Percentiles rank a stretch among this genome's conserved stretches.
phyloP scores from a whole-genome alignment of 352 stramenopile genomes.

The Globisporangium nodosum region DNA sequence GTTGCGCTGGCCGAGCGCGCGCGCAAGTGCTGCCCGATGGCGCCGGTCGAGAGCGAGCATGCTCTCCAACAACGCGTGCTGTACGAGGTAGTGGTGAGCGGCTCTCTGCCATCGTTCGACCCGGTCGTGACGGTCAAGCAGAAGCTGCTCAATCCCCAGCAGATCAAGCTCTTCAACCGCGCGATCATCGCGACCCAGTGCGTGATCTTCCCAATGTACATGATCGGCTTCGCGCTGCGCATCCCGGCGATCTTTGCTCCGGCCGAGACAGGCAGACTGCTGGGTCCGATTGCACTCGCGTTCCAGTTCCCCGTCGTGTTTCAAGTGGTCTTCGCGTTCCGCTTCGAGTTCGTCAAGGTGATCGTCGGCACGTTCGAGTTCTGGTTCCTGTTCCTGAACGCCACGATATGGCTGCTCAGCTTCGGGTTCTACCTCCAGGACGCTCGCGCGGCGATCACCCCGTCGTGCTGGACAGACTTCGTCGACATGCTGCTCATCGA shows the following conservation, averaged over 20 bases:
- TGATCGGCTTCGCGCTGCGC: conserved; percentile 3
- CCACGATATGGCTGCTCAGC: conserved; percentile 4
- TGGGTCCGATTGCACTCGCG: conserved; percentile 4
- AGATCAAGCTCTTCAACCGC: conserved; percentile 4
- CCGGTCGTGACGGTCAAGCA: conserved; percentile 3
- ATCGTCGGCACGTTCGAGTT: conserved; percentile 12
- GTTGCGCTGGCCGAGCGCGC: too few species aligned
- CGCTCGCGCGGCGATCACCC: conserved; percentile 2
- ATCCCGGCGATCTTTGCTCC: conserved; percentile 3
- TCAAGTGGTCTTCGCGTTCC: conserved; percentile 8
- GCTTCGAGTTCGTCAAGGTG: conserved; percentile 10
- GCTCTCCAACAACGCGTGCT: background rate
- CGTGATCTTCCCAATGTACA: conserved; percentile 6
- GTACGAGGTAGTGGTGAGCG: conserved; percentile 9
- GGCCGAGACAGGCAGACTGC: background rate
- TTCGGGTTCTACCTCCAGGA: conserved; percentile 7
- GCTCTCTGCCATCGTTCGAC: conserved; percentile 4
- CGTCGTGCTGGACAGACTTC: conserved; percentile 10
- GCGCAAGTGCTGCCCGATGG: background rate
- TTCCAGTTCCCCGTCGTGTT: conserved; percentile 7
- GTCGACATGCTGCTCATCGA: conserved; percentile 16
- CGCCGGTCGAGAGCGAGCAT: background rate
- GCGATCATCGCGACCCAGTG: background rate
- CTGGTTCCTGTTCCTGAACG: conserved; percentile 6
- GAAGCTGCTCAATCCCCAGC: background rate